Evolutionary conservation across 1,139 yeast genomes (phyloP).

Genomic region (Candida neerlandica): DNA sequence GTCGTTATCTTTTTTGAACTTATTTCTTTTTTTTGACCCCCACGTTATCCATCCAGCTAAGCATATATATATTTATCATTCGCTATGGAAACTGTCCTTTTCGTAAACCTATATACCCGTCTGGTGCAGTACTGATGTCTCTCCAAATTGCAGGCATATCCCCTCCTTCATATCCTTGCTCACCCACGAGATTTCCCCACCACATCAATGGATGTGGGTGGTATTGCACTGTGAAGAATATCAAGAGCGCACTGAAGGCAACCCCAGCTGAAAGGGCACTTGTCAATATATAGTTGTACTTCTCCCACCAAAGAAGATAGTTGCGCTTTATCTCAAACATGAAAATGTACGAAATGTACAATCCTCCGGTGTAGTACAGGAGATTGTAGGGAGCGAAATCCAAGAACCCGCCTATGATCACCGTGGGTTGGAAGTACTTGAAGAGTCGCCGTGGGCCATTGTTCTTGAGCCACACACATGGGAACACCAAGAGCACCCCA

Average conservation of each 20-base stretch:
- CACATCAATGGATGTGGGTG: conserved; percentile 43
- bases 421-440: conserved; percentile 49
- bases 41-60: too few relatives aligned
- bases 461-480: conserved; percentile 29
- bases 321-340: conserved; percentile 54
- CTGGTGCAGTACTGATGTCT: conserved; percentile 37
- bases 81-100: conserved; percentile 38
- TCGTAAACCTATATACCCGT: conserved; percentile 47
- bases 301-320: conserved; percentile 62
- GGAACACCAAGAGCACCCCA: conserved; percentile 31
- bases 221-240: conserved; percentile 59
- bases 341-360: conserved; percentile 50
- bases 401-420: conserved; percentile 48
- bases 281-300: conserved; percentile 62
- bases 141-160: conserved; percentile 31
- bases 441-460: conserved; percentile 30
- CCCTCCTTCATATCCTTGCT: conserved; percentile 50
- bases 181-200: conserved; percentile 60
- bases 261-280: conserved; percentile 62
- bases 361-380: conserved; percentile 55
- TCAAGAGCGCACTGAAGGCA: conserved; percentile 56
- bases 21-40: not conserved
- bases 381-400: conserved; percentile 58
- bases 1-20: not conserved
- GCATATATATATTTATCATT: not conserved